Evolutionary conservation across 192 early-diverging fungal species (phyloP), one percentile per base, ranked within the genome.

Genomic region (Mortierella antarctica): DNA sequence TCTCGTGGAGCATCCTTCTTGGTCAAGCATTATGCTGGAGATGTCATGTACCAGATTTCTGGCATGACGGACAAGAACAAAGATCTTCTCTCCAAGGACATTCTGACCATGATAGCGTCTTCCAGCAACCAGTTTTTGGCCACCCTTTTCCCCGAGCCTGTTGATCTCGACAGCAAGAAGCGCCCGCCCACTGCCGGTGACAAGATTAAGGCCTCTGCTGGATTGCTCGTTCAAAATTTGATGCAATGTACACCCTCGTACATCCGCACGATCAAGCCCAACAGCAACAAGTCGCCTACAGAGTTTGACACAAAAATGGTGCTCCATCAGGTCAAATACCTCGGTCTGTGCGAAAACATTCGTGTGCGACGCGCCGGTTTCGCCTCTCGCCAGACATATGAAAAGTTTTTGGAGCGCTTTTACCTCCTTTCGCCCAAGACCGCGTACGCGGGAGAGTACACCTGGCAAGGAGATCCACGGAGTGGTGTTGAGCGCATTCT

Each of bases 31-130:
- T 99, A 99, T 81, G 98, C 98, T 42, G 98, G 98, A 57, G 92
- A 95, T 81, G 98, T 99, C 42, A 92, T 92, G 46, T 99, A 99
- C 83, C 89, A 89, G 70, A 89, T 93, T 50, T 89, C 91, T 18
- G 96, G 97, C 4, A 98, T 99, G 91, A 96, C 95, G 0, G 98
- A 99, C 82, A 95, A 97, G 77, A 99, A 99, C 85, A 99, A 99
- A 84, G 98, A 99, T 77, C 90, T 95, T 54, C 88, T 98, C 48
- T 87, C 95, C 80, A 96, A 96, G 82, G 98, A 99, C 83, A 88
- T 99, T 53, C 87, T 99, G 45, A 88, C 93, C 54, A 85, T 97
- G 74, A 92, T 95, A 85, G 92, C 96, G 81, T 86, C 90, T 5
- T 95, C 92, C 12, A 67, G 56, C 65, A 97, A 93, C 69, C 83